Evolutionary conservation across 306 rosid genomes (phyloP), one percentile per base, ranked within the genome.

Genomic region (Clitoria ternatea): DNA sequence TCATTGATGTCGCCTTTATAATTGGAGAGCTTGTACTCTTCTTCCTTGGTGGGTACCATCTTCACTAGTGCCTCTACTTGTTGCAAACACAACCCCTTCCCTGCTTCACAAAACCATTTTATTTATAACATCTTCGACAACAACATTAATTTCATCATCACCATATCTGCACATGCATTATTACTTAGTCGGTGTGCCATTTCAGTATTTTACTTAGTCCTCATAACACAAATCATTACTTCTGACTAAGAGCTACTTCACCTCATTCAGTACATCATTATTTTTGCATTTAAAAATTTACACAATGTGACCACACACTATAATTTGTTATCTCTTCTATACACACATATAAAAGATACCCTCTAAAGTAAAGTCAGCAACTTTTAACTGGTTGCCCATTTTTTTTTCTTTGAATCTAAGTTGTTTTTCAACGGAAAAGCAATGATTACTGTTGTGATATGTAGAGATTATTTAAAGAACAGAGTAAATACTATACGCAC

Each of bases 31-130:
- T 95, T 91, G 10, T 44, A 83, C 82, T 82, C 97, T 80, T 95
- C 99, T 63, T 95, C 97, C 70, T 83, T 85, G 56, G 90, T 89
- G 18, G 90, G 97, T 52, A 77, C 91, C 99, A 95, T 95, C 78
- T 89, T 89, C 30, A 78, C 97, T 19, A 95, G 76, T 47, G 97
- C 99, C 81, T 95, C 99, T 54, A 95, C 76, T 74, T 95, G 99
- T 81, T 82, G 89, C 64, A 87, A 77, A 35, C 82, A 48, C 79
- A 95, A 68, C 3, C 96, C 97, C 2, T 64, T 79, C 48, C 99
- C 99, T 95, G 89, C 10, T 64, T 79, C 75, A 76, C n/a, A 52
- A 64, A 42, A 74, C 8, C 14, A 50, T 13, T 71, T 14, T 70
- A 56, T 71, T 14, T 70, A 56, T n/a, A 22, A 44, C 29, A 37